Evolutionary conservation across 768 basidiomycete species (phyloP).

Genomic region (Phylloporus sp.): DNA sequence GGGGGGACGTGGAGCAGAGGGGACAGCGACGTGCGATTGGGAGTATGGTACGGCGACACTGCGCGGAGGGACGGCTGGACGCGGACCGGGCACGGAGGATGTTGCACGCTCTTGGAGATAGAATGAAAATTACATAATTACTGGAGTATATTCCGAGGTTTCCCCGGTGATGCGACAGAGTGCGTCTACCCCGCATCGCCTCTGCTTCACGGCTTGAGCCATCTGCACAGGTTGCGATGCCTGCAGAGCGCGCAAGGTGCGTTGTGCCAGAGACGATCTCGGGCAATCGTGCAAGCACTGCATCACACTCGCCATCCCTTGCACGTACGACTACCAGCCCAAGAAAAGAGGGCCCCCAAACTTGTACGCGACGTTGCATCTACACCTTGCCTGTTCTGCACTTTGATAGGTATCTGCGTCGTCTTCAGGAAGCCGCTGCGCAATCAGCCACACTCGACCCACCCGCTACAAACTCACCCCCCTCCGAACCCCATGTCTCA

Average conservation of each 20-base stretch:
- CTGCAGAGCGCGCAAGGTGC: slow-evolving; percentile 81
- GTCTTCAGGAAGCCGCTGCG: slow-evolving; percentile 73
- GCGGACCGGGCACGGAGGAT: slow-evolving; percentile 14
- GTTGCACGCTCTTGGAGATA: slow-evolving; percentile 16
- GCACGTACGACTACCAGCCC: slow-evolving; percentile 90
- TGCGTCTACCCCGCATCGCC: slow-evolving; percentile 34
- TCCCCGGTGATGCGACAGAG: slow-evolving; percentile 63
- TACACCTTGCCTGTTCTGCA: neutral
- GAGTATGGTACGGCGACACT: slow-evolving; percentile 28
- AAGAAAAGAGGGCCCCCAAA: slow-evolving; percentile 93
- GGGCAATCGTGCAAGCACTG: slow-evolving; percentile 87
- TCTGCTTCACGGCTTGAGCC: slow-evolving; percentile 21
- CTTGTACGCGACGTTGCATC: slow-evolving; percentile 47
- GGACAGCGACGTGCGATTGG: slow-evolving; percentile 40
- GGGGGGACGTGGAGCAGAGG: slow-evolving; percentile 45
- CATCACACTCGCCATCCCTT: slow-evolving; percentile 71
- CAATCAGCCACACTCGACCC: slow-evolving; percentile 31
- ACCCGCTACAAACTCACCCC: slow-evolving; percentile 21
- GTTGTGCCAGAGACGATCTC: slow-evolving; percentile 73
- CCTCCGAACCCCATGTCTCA: slow-evolving; percentile 54
- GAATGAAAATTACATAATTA: slow-evolving; percentile 13
- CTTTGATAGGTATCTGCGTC: slow-evolving; percentile 59
- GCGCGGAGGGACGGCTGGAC: slow-evolving; percentile 25
- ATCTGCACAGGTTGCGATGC: slow-evolving; percentile 81
- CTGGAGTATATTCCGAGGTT: too few species aligned